A percentile compares a stretch with the other conserved stretches of the same genome.
phyloP scores from a whole-genome alignment of 2,329 filamentous ascomycete species.

The Monosporascus sp. region DNA sequence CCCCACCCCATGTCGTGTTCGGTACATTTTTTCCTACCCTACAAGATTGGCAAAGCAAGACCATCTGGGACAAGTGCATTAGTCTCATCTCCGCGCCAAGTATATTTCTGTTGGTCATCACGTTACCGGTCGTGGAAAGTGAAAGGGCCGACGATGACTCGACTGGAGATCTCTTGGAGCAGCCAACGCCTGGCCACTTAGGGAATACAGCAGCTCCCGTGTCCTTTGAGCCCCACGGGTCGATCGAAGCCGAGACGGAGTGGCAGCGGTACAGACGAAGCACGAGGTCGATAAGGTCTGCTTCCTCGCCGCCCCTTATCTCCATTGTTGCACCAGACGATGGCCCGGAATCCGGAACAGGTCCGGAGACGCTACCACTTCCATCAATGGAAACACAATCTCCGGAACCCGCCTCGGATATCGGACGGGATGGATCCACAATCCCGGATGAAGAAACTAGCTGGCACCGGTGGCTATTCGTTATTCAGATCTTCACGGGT shows the following conservation, averaged over 20 bases:
- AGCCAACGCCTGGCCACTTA: slow-evolving; percentile 18
- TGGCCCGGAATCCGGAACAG: slow-evolving; percentile 4
- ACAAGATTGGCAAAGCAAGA: slow-evolving; percentile 74
- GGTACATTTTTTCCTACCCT: slow-evolving; percentile 83
- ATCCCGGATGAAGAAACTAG: slow-evolving; percentile 39
- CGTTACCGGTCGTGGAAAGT: slow-evolving; percentile 82
- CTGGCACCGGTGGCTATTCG: slow-evolving; percentile 91
- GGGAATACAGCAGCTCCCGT: slow-evolving; percentile 29
- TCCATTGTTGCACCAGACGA: slow-evolving; percentile 17
- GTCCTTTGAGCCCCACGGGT: slow-evolving; percentile 26
- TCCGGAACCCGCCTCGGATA: slow-evolving; percentile 17
- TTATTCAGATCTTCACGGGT: slow-evolving; percentile 78
- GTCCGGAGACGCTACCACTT: slow-evolving; percentile 1
- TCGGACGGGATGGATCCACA: slow-evolving; percentile 21
- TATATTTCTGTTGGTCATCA: slow-evolving; percentile 84
- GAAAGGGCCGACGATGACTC: slow-evolving; percentile 47
- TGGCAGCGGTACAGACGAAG: slow-evolving; percentile 55
- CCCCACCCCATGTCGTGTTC: slow-evolving; percentile 64
- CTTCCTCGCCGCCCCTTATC: slow-evolving; percentile 24
- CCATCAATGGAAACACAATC: slow-evolving; percentile 12
- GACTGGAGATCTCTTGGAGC: slow-evolving; percentile 30
- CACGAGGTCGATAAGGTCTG: slow-evolving; percentile 30
- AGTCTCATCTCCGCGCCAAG: slow-evolving; percentile 82
- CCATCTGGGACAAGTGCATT: slow-evolving; percentile 75
- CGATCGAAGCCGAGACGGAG: slow-evolving; percentile 42